Conservation (phyloP, 768 basidiomycete genomes). For the Hericium alpestre region DNA sequence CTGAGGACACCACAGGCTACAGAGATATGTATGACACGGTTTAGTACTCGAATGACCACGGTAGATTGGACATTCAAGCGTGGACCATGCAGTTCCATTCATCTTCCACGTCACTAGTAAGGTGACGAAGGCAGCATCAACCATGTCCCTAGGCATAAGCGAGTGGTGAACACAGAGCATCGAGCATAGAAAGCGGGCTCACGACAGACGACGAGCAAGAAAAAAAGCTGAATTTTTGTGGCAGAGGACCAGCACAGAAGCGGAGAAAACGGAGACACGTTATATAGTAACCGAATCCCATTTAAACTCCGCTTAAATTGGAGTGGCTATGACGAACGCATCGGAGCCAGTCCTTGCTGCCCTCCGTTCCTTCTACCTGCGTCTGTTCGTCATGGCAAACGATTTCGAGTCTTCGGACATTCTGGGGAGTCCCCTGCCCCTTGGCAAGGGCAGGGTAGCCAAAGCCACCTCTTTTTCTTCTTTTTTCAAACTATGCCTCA, state of each 20-base stretch:
- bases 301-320: not conserved
- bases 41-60: constrained; percentile 77
- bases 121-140: constrained; percentile 64
- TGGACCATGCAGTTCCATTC: constrained; percentile 49
- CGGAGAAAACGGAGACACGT: not conserved
- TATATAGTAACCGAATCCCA: not conserved
- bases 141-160: constrained; percentile 72
- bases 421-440: constrained; percentile 40
- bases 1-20: not conserved
- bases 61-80: constrained; percentile 47
- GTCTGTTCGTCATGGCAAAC: constrained; percentile 40
- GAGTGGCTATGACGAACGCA: not conserved
- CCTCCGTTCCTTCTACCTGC: constrained; percentile 11
- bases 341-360: constrained; percentile 3
- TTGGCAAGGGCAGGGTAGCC: constrained; percentile 14
- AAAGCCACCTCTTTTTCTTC: constrained; percentile 6
- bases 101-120: constrained; percentile 68
- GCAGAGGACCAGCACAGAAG: not conserved
- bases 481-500: constrained; percentile 9
- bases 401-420: constrained; percentile 54
- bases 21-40: constrained; percentile 35
- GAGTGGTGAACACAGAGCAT: constrained; percentile 34
- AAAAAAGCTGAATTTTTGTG: not conserved
- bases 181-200: not conserved
- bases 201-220: not conserved